Evolutionary conservation across 345 rosid species (phyloP).

Genomic region (Dipteronia dyeriana): DNA sequence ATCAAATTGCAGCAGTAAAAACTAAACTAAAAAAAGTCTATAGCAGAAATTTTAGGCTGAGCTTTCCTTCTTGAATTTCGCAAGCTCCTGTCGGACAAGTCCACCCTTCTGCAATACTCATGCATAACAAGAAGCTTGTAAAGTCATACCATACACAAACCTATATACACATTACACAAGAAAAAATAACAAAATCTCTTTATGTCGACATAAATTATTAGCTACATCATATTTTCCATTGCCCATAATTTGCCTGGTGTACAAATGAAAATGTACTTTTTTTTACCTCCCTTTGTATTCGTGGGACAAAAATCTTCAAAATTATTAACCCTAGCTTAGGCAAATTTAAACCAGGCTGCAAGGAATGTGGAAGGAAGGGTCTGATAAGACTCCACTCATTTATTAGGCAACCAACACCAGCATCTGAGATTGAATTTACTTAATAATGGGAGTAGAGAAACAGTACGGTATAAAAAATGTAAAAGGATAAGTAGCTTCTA

Average conservation of each 20-base stretch:
- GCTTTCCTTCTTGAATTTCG: conserved; percentile 57
- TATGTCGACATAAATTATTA: not conserved
- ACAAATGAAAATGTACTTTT: not conserved
- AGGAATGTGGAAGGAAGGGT: not conserved
- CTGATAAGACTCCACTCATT: not conserved
- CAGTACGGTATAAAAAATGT: not conserved
- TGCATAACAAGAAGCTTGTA: not conserved
- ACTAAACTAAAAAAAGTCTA: conserved; percentile 14
- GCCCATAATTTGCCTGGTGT: not conserved
- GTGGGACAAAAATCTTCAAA: not conserved
- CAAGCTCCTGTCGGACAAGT: conserved; percentile 63
- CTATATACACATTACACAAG: not conserved
- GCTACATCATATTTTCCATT: too few relatives aligned
- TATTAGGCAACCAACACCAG: not conserved
- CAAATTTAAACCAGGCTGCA: not conserved
- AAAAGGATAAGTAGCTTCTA: not conserved
- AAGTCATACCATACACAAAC: not conserved
- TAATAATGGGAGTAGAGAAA: not conserved
- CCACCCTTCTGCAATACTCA: conserved; percentile 57
- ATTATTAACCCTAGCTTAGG: not conserved
- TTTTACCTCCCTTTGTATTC: not conserved
- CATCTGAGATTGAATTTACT: not conserved
- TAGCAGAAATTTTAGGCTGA: conserved; percentile 25
- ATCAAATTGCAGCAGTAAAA: not conserved
- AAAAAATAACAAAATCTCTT: not conserved